phyloP scores from a whole-genome alignment of 495 filamentous ascomycete species.

The Bombardia bombarda region DNA sequence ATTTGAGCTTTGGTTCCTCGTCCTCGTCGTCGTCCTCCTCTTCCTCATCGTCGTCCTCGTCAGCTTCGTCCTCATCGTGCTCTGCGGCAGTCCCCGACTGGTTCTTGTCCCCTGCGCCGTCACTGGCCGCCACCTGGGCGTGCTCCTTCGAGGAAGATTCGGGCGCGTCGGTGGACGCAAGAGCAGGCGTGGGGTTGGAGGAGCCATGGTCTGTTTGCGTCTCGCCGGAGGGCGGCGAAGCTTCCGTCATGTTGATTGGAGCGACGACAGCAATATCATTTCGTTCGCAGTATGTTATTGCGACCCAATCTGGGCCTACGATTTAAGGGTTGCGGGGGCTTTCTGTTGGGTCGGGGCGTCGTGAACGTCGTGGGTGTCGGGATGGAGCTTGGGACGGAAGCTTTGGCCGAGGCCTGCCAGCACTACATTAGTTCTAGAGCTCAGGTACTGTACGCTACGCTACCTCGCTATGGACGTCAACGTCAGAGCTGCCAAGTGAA shows the following conservation, averaged over 20 bases:
- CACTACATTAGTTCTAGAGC: too few relatives aligned
- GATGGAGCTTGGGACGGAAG: too few relatives aligned
- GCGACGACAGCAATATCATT: conserved; percentile 17
- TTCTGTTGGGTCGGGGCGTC: too few relatives aligned
- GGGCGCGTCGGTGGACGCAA: conserved; percentile 1
- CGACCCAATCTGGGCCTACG: too few relatives aligned
- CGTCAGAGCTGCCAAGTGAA: too few relatives aligned
- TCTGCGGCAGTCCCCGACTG: conserved; percentile 6
- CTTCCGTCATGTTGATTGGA: conserved; percentile 37
- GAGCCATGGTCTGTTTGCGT: conserved; percentile 9
- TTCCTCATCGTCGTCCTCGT: conserved; percentile 45
- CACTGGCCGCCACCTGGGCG: neutral
- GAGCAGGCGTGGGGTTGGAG: neutral
- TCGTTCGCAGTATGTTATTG: too few relatives aligned
- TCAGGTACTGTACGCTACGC: too few relatives aligned
- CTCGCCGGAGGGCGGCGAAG: conserved; percentile 32
- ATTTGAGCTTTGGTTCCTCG: conserved; percentile 93
- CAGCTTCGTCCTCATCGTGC: conserved; percentile 23
- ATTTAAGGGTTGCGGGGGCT: too few relatives aligned
- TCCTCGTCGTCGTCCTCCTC: conserved; percentile 83
- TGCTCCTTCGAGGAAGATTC: neutral
- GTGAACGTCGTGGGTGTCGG: too few relatives aligned
- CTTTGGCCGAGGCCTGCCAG: too few relatives aligned
- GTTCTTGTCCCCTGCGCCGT: conserved; percentile 3
- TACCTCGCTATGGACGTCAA: too few relatives aligned